phyloP scores from a whole-genome alignment of 2,329 filamentous ascomycete genomes.

The Septoria linicola region DNA sequence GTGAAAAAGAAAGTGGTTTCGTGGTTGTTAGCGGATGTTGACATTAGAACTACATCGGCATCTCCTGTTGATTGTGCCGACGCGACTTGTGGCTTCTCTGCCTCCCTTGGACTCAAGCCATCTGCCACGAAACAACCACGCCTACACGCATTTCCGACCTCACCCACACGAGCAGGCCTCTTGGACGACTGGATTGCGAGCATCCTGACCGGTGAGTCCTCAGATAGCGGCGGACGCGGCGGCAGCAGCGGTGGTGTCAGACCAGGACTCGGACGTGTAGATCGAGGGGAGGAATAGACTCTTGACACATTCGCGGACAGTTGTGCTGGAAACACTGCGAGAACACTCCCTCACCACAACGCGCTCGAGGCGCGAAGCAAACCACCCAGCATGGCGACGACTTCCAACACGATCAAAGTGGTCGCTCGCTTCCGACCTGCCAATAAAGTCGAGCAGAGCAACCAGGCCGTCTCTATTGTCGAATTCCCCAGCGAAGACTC shows the following conservation, averaged over 20 bases:
- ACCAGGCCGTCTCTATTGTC: conserved; percentile 89
- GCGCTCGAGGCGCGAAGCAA: too few relatives aligned
- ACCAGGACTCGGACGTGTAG: too few relatives aligned
- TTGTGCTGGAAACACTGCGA: too few relatives aligned
- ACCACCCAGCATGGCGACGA: conserved; percentile 35
- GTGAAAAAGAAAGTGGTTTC: too few relatives aligned
- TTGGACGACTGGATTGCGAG: background rate
- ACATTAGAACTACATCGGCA: background rate
- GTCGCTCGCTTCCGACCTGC: conserved; percentile 97
- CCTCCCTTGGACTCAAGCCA: too few relatives aligned
- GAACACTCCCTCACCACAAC: too few relatives aligned
- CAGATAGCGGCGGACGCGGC: background rate
- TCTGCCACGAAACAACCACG: too few relatives aligned
- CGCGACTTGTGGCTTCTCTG: background rate
- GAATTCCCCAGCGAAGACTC: conserved; percentile 85
- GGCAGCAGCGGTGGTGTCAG: background rate
- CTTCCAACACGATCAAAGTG: conserved; percentile 57
- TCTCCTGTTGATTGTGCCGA: conserved; percentile 7
- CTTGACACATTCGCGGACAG: too few relatives aligned
- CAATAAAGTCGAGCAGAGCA: conserved; percentile 88
- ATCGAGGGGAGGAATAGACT: too few relatives aligned
- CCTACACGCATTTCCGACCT: too few relatives aligned
- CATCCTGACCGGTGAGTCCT: conserved; percentile 1
- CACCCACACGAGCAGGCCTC: conserved; percentile 1
- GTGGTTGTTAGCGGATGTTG: too few relatives aligned